Percentiles rank a stretch among this genome's conserved stretches.
phyloP scores from a whole-genome alignment of 1,284 basidiomycete species.

The Moesziomyces parantarcticus region DNA sequence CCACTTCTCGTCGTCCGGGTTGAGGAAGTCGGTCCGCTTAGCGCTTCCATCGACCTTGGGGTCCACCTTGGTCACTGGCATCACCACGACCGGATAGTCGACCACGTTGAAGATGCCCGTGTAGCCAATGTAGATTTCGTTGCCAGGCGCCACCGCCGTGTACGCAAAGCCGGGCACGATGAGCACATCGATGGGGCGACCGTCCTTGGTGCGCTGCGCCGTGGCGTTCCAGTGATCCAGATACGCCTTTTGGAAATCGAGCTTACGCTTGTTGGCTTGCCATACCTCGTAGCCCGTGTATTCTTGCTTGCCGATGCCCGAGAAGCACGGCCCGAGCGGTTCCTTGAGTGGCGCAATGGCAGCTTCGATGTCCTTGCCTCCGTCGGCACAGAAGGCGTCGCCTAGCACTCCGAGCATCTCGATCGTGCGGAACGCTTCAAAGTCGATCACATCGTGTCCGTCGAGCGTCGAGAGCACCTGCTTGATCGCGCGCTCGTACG shows the following conservation, averaged over 20 bases:
- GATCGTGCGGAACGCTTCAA: constrained; percentile 38
- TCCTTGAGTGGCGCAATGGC: constrained; percentile 58
- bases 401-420: constrained; percentile 63
- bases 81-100: constrained; percentile 76
- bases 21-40: constrained; percentile 66
- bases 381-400: constrained; percentile 52
- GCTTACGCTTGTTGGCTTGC: constrained; percentile 69
- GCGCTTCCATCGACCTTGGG: constrained; percentile 73
- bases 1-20: constrained; percentile 55
- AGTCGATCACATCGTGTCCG: constrained; percentile 56
- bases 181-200: constrained; percentile 74
- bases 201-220: constrained; percentile 70
- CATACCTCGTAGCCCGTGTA: constrained; percentile 72
- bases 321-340: constrained; percentile 33
- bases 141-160: constrained; percentile 72
- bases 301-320: constrained; percentile 18
- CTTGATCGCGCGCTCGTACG: constrained; percentile 67
- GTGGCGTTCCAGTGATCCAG: constrained; percentile 74
- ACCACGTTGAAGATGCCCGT: constrained; percentile 74
- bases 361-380: constrained; percentile 54
- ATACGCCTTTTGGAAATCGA: constrained; percentile 72
- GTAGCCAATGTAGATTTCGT: constrained; percentile 68
- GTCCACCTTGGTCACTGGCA: constrained; percentile 71
- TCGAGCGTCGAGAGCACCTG: constrained; percentile 54
- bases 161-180: constrained; percentile 74